Evolutionary conservation across 176 grass and related monocot genomes (phyloP), one percentile per base, ranked within the genome.

Genomic region (Carex myosuroides): DNA sequence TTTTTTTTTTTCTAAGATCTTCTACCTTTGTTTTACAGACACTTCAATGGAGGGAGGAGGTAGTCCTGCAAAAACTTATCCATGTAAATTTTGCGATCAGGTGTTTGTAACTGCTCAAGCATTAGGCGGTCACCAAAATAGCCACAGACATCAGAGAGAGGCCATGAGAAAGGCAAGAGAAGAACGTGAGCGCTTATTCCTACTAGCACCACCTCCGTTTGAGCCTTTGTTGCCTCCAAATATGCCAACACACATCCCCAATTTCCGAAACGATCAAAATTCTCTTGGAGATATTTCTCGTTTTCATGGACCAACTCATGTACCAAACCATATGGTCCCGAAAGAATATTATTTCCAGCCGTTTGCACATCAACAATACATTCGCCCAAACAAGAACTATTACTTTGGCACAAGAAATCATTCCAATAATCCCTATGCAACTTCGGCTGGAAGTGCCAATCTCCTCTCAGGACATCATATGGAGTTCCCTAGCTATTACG

Each of bases 101-200:
- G 79, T 81, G 58, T 81, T 81, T 41, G 79, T 81, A 81, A 81
- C 32, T 3, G 56, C 60, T 81, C 79, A 81, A 81, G 79, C 79
- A 41, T 44, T 81, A 64, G 79, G 79, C 0, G 79, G 79, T 64
- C 79, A 81, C 55, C 79, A 61, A 64, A 81, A 81, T 61, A 41
- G 56, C 2, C 79, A 81, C 42, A 32, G 29, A 41, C 55, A 41
- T n/a, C 58, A 81, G 33, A 35, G 57, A 64, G 57, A 60, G 79
- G 57, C 35, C 18, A 58, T 81, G 29, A 81, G 63, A 64, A 58
- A 61, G 17, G 79, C 79, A 63, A 35, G 41, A 81, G 79, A 81
- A 81, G 58, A 63, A 1, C 17, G 37, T 13, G 57, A 60, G n/a
- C 32, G 30, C 7, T 52, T 35, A 59, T 79, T 32, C 26, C 3